These are phyloP conservation scores for Aspergillus unguis DNA, from an alignment of 2,329 filamentous ascomycete species.

Conservation along the genomic window DNA sequence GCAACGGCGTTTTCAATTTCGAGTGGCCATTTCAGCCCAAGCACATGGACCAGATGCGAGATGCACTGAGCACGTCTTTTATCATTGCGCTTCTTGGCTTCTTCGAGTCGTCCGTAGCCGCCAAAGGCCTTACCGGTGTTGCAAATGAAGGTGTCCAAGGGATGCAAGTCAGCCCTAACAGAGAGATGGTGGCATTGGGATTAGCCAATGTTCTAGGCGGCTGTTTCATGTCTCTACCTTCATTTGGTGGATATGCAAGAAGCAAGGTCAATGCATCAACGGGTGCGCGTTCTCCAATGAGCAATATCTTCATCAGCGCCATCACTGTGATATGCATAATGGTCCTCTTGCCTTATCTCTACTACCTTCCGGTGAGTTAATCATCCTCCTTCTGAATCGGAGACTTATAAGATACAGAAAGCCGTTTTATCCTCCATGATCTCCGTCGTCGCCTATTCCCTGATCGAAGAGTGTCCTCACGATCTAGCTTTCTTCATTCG, in stretches of 20 bases:
- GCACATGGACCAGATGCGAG: constrained; percentile 77
- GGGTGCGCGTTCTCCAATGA: constrained; percentile 89
- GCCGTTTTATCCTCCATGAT: constrained; percentile 92
- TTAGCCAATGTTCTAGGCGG: constrained; percentile 87
- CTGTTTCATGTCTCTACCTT: constrained; percentile 87
- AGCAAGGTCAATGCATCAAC: constrained; percentile 95
- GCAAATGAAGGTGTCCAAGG: constrained; percentile 65
- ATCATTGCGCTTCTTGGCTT: constrained; percentile 95
- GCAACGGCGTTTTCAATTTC: constrained; percentile 71
- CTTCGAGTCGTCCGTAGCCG: constrained; percentile 94
- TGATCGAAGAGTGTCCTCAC: constrained; percentile 92
- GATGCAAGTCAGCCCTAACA: constrained; percentile 82
- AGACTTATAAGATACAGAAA: constrained; percentile 58
- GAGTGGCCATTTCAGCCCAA: constrained; percentile 77
- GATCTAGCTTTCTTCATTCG: constrained; percentile 86
- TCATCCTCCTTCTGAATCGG: neutral
- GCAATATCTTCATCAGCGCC: constrained; percentile 77
- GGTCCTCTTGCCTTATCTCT: constrained; percentile 85
- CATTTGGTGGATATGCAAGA: constrained; percentile 92
- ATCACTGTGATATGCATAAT: constrained; percentile 78
- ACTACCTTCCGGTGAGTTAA: constrained; percentile 80
- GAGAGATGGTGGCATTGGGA: constrained; percentile 88
- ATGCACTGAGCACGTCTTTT: constrained; percentile 86
- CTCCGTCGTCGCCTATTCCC: constrained; percentile 86
- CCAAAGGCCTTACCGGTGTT: constrained; percentile 71